Evolutionary conservation across 805 yeast genomes (phyloP), one percentile per base, ranked within the genome.

Genomic region (Cephaloascus albidus): DNA sequence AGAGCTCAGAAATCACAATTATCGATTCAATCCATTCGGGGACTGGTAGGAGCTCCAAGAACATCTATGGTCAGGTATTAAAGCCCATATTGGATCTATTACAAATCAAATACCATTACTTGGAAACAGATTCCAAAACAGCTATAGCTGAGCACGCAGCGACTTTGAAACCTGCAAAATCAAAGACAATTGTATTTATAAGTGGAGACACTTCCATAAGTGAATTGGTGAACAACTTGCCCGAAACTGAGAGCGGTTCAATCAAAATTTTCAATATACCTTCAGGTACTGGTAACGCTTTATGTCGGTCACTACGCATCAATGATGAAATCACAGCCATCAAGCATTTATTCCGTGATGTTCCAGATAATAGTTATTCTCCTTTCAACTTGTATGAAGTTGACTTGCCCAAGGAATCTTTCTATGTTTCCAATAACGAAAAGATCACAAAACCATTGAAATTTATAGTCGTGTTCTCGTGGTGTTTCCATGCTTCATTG

Each of bases 161-260:
- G 10, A 3, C 41, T 1, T 43, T 74, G 4, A 46, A 51, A n/a
- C 38, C 47, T 0, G 27, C 41, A 8, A 36, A 43, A 10, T 40
- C 41, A 3, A 51, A 65, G 18, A 72, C 83, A 1, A 60, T 83
- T 8, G 53, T 85, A 2, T 60, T 88, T 28, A 57, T 89, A 6
- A 82, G 94, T 31, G 97, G 97, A 2, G 97, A 89, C 52, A 88
- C 96, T 1, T 79, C 94, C 1, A 62, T 86, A 4, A 76, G 73
- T 37, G 97, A 89, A 54, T 75, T 89, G 38, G 48, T 86, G 40
- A 88, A 88, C 53, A 63, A 57, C 16, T 53, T 71, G 20, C 51
- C 45, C 10, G 12, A 35, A 6, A 18, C 4, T 34, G 40, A 2
- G 34, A 38, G 1, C 16, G 8, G 14, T 6, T 31, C 15, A 8